Base-by-base conservation (phyloP, 2,329 filamentous ascomycete species). In the Aureobasidium sp. region DNA sequence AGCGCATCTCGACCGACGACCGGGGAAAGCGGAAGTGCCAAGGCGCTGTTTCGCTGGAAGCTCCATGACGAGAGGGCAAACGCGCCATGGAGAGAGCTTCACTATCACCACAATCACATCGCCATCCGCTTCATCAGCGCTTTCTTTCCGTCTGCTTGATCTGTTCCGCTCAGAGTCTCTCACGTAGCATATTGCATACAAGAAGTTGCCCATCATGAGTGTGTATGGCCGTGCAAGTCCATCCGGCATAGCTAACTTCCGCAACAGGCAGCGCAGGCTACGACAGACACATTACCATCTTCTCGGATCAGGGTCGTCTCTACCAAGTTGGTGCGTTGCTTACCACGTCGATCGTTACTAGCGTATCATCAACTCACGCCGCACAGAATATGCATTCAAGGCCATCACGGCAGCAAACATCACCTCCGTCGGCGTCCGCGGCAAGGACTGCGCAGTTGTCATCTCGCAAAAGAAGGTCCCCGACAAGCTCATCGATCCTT, bases 381-480 rank as follows among this genome's bases (percentile, higher is more conserved):
- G n/a, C 12, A 17, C 70, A 97, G 93, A 98, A 80, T 98, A 98
- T 91, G 93, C 93, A 64, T 98, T 98, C 84, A 98, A 98, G 79
- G 93, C 93, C 56, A 98, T 98, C 74, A 98, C 93, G 63, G 91
- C 93, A 57, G 93, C 93, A 63, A 97, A 97, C 74, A 97, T 98
- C 77, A 98, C 95, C 79, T 93, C 93, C 57, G 82, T 98, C 71
- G 93, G 93, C 64, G 83, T 98, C 62, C 82, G 90, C 68, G 93
- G 93, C 72, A 98, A 98, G 80, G 83, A 93, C 75, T 97, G 91
- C 67, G 93, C 93, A 29, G 93, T 98, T 39, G 88, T 98, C 50
- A 77, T 98, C 70, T 97, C 93, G 58, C 93, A 98, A 76, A 98
- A 98, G 84, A 98, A 98, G 77, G 93, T 98, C 62, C 91, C 93